These are phyloP conservation scores for Dalbergia cochinchinensis DNA, from an alignment of 306 rosid species.

Conservation along the genomic window DNA sequence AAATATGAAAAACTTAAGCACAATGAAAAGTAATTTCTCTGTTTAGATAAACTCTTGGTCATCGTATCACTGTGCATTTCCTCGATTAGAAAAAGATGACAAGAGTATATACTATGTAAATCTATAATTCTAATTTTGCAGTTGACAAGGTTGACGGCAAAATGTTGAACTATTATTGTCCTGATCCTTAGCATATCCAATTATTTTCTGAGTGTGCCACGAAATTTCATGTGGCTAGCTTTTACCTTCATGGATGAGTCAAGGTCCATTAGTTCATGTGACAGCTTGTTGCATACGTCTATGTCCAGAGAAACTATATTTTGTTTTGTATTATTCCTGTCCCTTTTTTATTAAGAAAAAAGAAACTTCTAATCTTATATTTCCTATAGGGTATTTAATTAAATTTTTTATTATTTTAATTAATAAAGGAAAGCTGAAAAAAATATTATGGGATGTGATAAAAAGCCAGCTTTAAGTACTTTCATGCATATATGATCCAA, in stretches of 20 bases:
- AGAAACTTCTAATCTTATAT: background rate
- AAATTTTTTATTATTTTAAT: background rate
- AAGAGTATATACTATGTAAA: too few relatives aligned
- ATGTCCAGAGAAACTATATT: background rate
- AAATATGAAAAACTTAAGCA: background rate
- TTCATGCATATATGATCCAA: background rate
- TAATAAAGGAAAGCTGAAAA: background rate
- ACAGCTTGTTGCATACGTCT: background rate
- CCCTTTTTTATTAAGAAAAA: background rate
- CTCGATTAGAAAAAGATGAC: background rate
- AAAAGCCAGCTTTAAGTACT: background rate
- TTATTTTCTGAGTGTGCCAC: background rate
- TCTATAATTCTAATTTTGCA: background rate
- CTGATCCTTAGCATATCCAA: background rate
- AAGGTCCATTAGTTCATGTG: conserved; percentile 30
- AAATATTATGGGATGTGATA: background rate
- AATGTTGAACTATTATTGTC: conserved; percentile 8
- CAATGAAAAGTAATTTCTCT: conserved; percentile 16
- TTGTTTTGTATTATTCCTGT: background rate
- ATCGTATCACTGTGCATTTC: background rate
- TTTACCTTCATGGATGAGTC: conserved; percentile 42
- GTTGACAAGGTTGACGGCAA: conserved; percentile 30
- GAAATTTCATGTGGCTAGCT: conserved; percentile 11
- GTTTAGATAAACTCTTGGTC: background rate
- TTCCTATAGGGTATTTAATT: background rate